These are phyloP conservation scores for Stemphylium lycopersici DNA, from an alignment of 2,329 filamentous ascomycete species.

Conservation along the genomic window DNA sequence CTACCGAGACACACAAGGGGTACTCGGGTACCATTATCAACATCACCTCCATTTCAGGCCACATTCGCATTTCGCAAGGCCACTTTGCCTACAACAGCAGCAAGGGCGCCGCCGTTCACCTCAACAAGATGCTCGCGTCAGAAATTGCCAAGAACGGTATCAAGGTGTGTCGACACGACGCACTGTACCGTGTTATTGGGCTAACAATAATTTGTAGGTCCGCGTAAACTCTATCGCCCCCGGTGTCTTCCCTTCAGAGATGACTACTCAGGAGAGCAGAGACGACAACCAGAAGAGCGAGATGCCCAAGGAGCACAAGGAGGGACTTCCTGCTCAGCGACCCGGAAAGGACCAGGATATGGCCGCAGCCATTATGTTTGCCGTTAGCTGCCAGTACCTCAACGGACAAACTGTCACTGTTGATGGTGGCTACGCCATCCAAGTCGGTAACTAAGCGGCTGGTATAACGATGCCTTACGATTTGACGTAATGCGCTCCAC, in stretches of 20 bases:
- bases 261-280: slow-evolving; percentile 60
- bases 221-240: slow-evolving; percentile 64
- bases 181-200: background rate
- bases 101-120: slow-evolving; percentile 60
- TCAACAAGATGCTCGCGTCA: slow-evolving; percentile 61
- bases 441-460: slow-evolving; percentile 39
- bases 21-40: slow-evolving; percentile 56
- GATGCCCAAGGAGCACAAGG: slow-evolving; percentile 60
- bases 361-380: slow-evolving; percentile 62
- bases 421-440: slow-evolving; percentile 59
- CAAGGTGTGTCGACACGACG: slow-evolving; percentile 49
- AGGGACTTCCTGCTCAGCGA: slow-evolving; percentile 56
- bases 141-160: slow-evolving; percentile 59
- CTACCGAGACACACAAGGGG: slow-evolving; percentile 50
- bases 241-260: slow-evolving; percentile 63
- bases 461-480: background rate
- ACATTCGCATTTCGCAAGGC: slow-evolving; percentile 55
- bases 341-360: slow-evolving; percentile 66
- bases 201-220: background rate
- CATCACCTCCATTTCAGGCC: slow-evolving; percentile 54
- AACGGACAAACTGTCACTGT: slow-evolving; percentile 58
- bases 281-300: slow-evolving; percentile 61
- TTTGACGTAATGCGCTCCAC: background rate
- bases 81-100: slow-evolving; percentile 58
- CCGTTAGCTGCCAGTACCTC: slow-evolving; percentile 57